Base-by-base conservation (phyloP, 2,329 filamentous ascomycete genomes). In the Aspergillus sojae region DNA sequence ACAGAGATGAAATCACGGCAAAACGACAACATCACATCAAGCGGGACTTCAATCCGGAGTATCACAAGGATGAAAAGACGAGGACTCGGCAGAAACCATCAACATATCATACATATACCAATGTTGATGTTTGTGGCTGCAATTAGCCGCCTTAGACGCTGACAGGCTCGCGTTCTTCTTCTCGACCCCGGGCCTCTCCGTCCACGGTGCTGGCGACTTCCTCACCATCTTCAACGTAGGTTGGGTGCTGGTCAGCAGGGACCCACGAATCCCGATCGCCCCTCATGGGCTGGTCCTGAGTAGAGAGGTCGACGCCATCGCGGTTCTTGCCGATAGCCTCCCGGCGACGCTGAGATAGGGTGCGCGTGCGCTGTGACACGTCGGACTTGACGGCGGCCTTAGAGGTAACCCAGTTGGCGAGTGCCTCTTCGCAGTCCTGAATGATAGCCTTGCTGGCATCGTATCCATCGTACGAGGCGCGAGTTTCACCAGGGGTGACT, bases 381-480 rank as follows among this genome's bases (percentile, higher is more conserved):
- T 92, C 94, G 68, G 94, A 90, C 62, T 86, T 91, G 70, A 99
- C 93, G 53, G 92, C 90, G 6, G 95, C 94, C 75, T 96, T 95
- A 73, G 93, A 90, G 62, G 89, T 87, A 45, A 98, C 93, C 95
- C 95, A 99, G 84, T 97, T 97, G 78, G 93, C 97, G 65, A 99
- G 89, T 1, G 95, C 88, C 77, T 98, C 94, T 81, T 99, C 95
- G 79, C 95, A 99, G 80, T 99, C 95, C 82, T 99, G 95, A 75
- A 99, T 98, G 80, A 99, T 98, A 68, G 88, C 94, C 83, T 97
- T 98, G 86, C 92, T 96, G 66, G 94, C 94, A 79, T 99, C 95
- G 77, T 99, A 99, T 66, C 95, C 95, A 75, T 99, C 95, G 76
- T 99, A 99, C 1, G 95, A 94, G 59, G 92, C 88, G 68, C 95